Percentiles rank a stretch among this genome's conserved stretches.
Evolutionary conservation across 257 asterid genomes (phyloP).

Genomic region (Scutellaria galericulata): DNA sequence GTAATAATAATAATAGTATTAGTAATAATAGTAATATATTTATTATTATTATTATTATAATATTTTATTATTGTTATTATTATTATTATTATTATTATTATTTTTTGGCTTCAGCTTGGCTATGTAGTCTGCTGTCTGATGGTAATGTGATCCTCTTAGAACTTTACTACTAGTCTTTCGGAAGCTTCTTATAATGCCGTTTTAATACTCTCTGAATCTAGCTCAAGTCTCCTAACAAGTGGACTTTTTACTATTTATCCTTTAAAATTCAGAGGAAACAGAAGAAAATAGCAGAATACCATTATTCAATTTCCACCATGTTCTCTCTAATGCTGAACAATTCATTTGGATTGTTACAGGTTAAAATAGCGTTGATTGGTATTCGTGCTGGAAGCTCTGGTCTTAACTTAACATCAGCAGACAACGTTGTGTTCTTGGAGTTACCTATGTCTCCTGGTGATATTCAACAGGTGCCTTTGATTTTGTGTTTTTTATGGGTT

Average conservation of each 20-base stretch:
- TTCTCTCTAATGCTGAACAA: constrained; percentile 25
- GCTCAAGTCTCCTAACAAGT: constrained; percentile 17
- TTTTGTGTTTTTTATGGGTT: constrained; percentile 22
- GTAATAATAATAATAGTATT: too few species aligned
- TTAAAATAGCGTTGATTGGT: constrained; percentile 89
- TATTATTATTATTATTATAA: neutral
- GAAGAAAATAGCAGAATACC: constrained; percentile 5
- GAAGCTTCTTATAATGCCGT: constrained; percentile 26
- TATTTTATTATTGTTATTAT: too few species aligned
- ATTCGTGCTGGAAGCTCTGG: constrained; percentile 97
- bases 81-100: too few species aligned
- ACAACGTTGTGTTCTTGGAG: constrained; percentile 89
- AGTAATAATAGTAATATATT: too few species aligned
- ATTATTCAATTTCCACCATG: constrained; percentile 11
- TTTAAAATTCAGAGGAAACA: constrained; percentile 14
- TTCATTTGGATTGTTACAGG: constrained; percentile 49
- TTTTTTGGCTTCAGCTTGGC: constrained; percentile 10
- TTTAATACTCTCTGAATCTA: constrained; percentile 22
- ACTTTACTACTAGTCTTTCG: constrained; percentile 25
- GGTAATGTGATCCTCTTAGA: constrained; percentile 11
- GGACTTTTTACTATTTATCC: neutral
- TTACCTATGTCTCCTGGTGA: constrained; percentile 75
- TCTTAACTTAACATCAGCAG: constrained; percentile 89
- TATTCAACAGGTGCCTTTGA: constrained; percentile 73
- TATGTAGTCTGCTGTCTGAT: constrained; percentile 21